phyloP scores from a whole-genome alignment of 2,329 filamentous ascomycete genomes.

The Pestalotiopsis sp. region DNA sequence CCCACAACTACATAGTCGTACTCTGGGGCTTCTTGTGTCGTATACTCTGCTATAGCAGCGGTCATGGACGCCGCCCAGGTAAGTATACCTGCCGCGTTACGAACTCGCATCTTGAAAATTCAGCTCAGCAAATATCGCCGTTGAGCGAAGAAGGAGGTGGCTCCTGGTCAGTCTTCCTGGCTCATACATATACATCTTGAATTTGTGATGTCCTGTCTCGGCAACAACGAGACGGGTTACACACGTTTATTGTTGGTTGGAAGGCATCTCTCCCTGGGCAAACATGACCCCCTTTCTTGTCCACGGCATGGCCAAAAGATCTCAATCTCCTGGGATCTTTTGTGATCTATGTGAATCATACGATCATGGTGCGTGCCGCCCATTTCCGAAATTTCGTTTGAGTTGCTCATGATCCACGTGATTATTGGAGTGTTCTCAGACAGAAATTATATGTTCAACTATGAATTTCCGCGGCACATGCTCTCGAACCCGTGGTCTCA shows the following conservation, averaged over 20 bases:
- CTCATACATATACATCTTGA: not conserved
- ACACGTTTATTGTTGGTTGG: too few species aligned
- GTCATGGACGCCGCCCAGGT: not conserved
- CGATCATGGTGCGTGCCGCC: too few species aligned
- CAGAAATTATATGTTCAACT: not conserved
- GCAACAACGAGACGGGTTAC: too few species aligned
- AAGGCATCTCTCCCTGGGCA: too few species aligned
- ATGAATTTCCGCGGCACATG: not conserved
- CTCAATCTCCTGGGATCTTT: too few species aligned
- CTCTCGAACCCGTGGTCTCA: not conserved
- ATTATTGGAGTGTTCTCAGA: not conserved
- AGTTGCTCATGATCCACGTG: not conserved
- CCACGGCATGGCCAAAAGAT: too few species aligned
- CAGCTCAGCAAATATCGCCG: not conserved
- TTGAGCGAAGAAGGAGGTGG: not conserved
- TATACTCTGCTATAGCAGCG: not conserved
- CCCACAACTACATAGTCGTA: constrained; percentile 59
- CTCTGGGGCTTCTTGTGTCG: not conserved
- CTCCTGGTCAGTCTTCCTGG: not conserved
- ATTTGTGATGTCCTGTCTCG: too few species aligned
- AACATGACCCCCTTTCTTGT: too few species aligned
- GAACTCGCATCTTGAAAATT: not conserved
- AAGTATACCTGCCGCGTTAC: not conserved
- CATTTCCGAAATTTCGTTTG: too few species aligned
- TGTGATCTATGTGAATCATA: too few species aligned